Percentiles rank a stretch among this genome's conserved stretches.
Conservation (phyloP, 176 grass and related monocot species). For the Oropetium thomaeum region DNA sequence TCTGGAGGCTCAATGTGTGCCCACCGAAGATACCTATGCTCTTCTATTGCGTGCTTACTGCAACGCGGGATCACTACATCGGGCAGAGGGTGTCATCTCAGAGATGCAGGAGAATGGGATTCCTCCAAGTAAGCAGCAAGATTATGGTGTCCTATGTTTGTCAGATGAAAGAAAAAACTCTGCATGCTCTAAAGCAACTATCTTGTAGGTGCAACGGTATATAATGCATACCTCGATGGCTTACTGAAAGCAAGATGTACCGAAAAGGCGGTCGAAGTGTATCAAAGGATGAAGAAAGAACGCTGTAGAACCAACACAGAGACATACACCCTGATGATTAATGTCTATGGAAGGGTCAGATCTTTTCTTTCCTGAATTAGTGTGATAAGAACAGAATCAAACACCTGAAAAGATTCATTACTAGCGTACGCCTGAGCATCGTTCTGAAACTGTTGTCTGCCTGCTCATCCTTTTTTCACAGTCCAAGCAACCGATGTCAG, state of each 20-base stretch:
- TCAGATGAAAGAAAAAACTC: not conserved
- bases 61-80: slow-evolving; percentile 51
- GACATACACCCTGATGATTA: slow-evolving; percentile 93
- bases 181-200: not conserved
- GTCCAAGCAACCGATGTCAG: slow-evolving; percentile 69
- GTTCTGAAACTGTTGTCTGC: not conserved
- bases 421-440: too few relatives aligned
- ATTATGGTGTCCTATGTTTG: not conserved
- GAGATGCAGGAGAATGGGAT: slow-evolving; percentile 77
- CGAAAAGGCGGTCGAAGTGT: slow-evolving; percentile 77
- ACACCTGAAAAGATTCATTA: too few relatives aligned
- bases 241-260: slow-evolving; percentile 68
- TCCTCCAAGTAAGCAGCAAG: slow-evolving; percentile 52
- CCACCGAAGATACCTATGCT: slow-evolving; percentile 90
- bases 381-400: not conserved
- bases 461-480: slow-evolving; percentile 21
- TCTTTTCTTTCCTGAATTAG: not conserved
- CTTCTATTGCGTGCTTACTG: slow-evolving; percentile 75
- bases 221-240: slow-evolving; percentile 72
- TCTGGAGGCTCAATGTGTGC: slow-evolving; percentile 69
- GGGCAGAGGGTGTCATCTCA: slow-evolving; percentile 74
- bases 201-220: slow-evolving; percentile 60
- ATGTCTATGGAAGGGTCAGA: slow-evolving; percentile 79
- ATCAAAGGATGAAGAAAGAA: slow-evolving; percentile 80
- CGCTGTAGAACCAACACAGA: slow-evolving; percentile 67